Base-by-base conservation (phyloP, 139 green algal genomes). In the Gonium pectorale region DNA sequence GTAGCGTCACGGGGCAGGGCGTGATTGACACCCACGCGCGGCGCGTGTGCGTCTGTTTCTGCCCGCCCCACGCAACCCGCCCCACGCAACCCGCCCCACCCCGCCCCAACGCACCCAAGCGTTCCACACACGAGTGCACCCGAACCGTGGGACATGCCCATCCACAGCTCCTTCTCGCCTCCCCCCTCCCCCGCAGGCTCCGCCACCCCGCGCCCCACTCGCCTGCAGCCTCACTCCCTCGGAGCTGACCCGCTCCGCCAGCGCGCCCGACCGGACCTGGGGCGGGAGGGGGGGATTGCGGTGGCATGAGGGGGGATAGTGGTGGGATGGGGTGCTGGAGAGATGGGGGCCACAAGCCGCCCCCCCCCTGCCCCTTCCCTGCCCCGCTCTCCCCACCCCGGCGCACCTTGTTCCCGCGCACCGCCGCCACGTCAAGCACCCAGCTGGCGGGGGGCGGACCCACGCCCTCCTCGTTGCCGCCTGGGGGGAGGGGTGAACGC, bases 161-260 rank as follows among this genome's bases (percentile, higher is more conserved):
- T n/a, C n/a, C n/a, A n/a, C n/a, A n/a, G n/a, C n/a, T 44, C 31
- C 33, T 21, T 26, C 67, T 11, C 37, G 22, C 44, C 38, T 27
- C 43, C 68, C 51, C 49, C 35, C 49, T 49, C 49, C 24, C 51
- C 51, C 35, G 26, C n/a, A n/a, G n/a, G n/a, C n/a, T n/a, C n/a
- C n/a, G n/a, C n/a, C n/a, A n/a, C n/a, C n/a, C n/a, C n/a, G n/a
- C n/a, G n/a, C n/a, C 54, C 26, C 38, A 40, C 79, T 1, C 52
- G 69, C 79, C 79, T 86, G 86, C 67, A 93, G 81, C 87, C 90
- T 89, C 5, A 91, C 90, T 0, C 90, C 90, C 66, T 93, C 90
- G 1, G 56, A n/a, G 8, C 79, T 69, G 4, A 93, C 85, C 9
- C 90, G 81, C 86, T 89, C 87, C 2, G 87, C 79, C 40, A 93